These are phyloP conservation scores for Globisporangium iwayamae DNA, from an alignment of 352 stramenopile genomes.

Conservation along the genomic window DNA sequence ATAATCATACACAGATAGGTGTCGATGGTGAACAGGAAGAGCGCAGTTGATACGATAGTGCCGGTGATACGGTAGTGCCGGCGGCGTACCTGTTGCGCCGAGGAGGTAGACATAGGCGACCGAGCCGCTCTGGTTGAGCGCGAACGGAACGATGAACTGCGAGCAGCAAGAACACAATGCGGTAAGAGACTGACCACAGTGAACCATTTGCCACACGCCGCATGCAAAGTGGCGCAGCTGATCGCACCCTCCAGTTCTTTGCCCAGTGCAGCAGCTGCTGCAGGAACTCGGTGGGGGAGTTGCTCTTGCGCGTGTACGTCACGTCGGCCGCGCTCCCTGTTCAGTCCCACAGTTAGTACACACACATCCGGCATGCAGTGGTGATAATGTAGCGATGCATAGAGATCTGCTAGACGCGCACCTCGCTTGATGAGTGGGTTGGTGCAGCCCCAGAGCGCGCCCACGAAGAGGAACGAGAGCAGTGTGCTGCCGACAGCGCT, in stretches of 20 bases:
- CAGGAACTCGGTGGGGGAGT: slow-evolving; percentile 46
- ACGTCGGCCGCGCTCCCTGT: slow-evolving; percentile 46
- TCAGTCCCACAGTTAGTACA: neutral
- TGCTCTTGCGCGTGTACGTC: slow-evolving; percentile 60
- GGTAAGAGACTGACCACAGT: neutral
- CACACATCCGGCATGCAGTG: no score
- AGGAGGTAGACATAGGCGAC: slow-evolving; percentile 78
- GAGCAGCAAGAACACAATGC: neutral
- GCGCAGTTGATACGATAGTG: no score
- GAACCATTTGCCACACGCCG: neutral
- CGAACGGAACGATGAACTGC: slow-evolving; percentile 82
- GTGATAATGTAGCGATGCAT: no score
- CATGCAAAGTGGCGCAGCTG: neutral
- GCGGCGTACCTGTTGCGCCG: slow-evolving; percentile 49
- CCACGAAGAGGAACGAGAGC: slow-evolving; percentile 78
- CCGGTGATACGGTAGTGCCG: no score
- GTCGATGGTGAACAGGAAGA: no score
- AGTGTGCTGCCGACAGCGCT: slow-evolving; percentile 27
- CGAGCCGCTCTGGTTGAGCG: slow-evolving; percentile 81
- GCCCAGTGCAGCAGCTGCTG: slow-evolving; percentile 42
- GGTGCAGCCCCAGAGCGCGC: slow-evolving; percentile 84
- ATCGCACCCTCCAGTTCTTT: slow-evolving; percentile 71
- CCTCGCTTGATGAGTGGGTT: slow-evolving; percentile 84
- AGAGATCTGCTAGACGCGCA: slow-evolving; percentile 12
- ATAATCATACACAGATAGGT: neutral